Percentiles rank a stretch among this genome's conserved stretches.
phyloP scores from a whole-genome alignment of 192 early-diverging fungal genomes.

The Phlyctochytrium planicorne region DNA sequence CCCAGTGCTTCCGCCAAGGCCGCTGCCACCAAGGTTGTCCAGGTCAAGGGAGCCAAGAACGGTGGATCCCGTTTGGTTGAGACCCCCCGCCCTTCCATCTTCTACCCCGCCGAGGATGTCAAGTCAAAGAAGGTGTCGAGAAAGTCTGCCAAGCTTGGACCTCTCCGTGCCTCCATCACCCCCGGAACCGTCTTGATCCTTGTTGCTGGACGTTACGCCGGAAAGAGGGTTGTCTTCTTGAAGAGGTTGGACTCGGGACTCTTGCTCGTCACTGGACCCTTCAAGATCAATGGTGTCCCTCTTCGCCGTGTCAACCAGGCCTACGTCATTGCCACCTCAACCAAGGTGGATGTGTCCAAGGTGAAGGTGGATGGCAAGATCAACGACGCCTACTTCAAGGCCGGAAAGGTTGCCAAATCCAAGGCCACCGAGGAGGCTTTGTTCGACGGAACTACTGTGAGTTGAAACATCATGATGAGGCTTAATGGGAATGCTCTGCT shows the following conservation, averaged over 20 bases:
- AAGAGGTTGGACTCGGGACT: slow-evolving; percentile 94
- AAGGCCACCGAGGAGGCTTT: slow-evolving; percentile 86
- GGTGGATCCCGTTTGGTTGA: slow-evolving; percentile 68
- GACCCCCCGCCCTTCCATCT: slow-evolving; percentile 66
- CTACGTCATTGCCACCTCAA: slow-evolving; percentile 99
- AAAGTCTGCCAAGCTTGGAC: slow-evolving; percentile 59
- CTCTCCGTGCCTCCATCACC: slow-evolving; percentile 89
- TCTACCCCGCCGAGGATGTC: slow-evolving; percentile 86
- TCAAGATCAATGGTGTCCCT: slow-evolving; percentile 98
- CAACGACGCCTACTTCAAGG: slow-evolving; percentile 94
- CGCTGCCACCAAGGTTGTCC: slow-evolving; percentile 61
- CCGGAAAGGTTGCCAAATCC: slow-evolving; percentile 68
- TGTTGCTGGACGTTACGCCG: slow-evolving; percentile 92
- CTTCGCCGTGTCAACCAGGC: slow-evolving; percentile 98
- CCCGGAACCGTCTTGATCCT: slow-evolving; percentile 98
- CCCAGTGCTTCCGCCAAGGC: slow-evolving; percentile 49
- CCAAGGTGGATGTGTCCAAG: slow-evolving; percentile 89
- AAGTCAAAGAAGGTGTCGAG: slow-evolving; percentile 74
- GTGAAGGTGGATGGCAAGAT: slow-evolving; percentile 79
- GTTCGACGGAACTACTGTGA: too few relatives aligned
- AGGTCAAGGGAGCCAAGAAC: slow-evolving; percentile 83
- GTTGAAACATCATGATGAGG: too few relatives aligned
- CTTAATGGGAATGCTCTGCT: neutral
- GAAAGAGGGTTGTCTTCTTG: slow-evolving; percentile 98
- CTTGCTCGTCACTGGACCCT: slow-evolving; percentile 95